phyloP scores from a whole-genome alignment of 441 rosid genomes.

The Aleurites moluccanus region DNA sequence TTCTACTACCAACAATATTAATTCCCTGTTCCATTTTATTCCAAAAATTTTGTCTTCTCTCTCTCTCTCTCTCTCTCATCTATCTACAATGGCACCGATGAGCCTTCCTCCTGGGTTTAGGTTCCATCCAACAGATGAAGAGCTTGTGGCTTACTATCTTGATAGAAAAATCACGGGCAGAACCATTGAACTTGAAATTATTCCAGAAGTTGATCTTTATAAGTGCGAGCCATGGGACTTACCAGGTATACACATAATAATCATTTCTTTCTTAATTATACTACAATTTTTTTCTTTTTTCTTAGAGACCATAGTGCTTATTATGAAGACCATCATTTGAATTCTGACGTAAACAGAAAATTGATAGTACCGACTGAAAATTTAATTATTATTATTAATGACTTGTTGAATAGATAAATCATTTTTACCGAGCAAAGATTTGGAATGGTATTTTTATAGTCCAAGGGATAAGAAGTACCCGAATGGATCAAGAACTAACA shows the following conservation, averaged over 20 bases:
- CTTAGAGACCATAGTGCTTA: too few species aligned
- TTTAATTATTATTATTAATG: background rate
- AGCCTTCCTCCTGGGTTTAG: slow-evolving; percentile 81
- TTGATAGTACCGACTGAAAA: too few species aligned
- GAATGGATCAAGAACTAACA: slow-evolving; percentile 72
- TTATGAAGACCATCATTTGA: too few species aligned
- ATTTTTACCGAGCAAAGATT: slow-evolving; percentile 63
- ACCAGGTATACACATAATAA: slow-evolving; percentile 45
- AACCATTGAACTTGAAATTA: slow-evolving; percentile 67
- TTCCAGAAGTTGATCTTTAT: slow-evolving; percentile 73
- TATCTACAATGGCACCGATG: slow-evolving; percentile 48
- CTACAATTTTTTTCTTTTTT: too few species aligned
- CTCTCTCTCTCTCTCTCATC: slow-evolving; percentile 4
- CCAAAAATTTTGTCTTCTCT: slow-evolving; percentile 2
- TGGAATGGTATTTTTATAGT: slow-evolving; percentile 85
- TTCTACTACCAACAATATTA: slow-evolving; percentile 11
- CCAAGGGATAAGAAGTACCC: slow-evolving; percentile 77
- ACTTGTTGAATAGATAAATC: slow-evolving; percentile 51
- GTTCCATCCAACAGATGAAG: slow-evolving; percentile 87
- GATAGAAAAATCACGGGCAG: slow-evolving; percentile 62
- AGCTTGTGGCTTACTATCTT: slow-evolving; percentile 76
- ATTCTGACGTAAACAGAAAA: too few species aligned
- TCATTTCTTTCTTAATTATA: too few species aligned
- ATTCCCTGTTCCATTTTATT: slow-evolving; percentile 10
- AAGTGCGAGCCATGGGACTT: slow-evolving; percentile 87